Conservation (phyloP, 225 moss, liverwort and hornwort species). For the Lunularia cruciata region DNA sequence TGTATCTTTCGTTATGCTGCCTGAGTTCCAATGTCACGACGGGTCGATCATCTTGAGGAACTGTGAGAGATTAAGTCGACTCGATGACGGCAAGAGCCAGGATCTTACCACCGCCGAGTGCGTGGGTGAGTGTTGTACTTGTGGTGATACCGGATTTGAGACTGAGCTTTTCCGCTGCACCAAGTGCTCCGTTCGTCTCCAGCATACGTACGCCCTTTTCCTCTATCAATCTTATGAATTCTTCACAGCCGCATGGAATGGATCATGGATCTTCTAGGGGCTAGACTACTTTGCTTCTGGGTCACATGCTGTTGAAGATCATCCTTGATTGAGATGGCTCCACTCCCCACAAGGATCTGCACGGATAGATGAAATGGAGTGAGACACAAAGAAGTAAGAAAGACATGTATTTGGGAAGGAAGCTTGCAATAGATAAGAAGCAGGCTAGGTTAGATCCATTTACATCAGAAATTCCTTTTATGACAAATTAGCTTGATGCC, state of each 20-base stretch:
- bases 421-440: too few relatives aligned
- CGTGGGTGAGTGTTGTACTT: constrained; percentile 31
- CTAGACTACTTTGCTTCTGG: neutral
- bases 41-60: constrained; percentile 1
- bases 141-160: constrained; percentile 33
- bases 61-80: neutral
- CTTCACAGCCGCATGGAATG: neutral
- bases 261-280: neutral
- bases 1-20: constrained; percentile 1
- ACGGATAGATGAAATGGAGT: neutral
- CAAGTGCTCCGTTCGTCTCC: constrained; percentile 30
- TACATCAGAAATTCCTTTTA: neutral
- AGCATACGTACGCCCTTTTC: constrained; percentile 28
- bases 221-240: neutral
- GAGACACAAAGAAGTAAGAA: too few relatives aligned
- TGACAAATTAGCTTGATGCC: neutral
- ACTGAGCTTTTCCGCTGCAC: constrained; percentile 33
- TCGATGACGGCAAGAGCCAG: neutral
- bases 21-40: constrained; percentile 1
- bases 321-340: neutral
- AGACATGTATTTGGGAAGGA: too few relatives aligned
- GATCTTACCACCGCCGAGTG: neutral
- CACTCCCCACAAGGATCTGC: neutral
- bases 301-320: neutral
- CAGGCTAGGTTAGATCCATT: neutral